Evolutionary conservation across 306 rosid genomes (phyloP).

Genomic region (Quercus alba): DNA sequence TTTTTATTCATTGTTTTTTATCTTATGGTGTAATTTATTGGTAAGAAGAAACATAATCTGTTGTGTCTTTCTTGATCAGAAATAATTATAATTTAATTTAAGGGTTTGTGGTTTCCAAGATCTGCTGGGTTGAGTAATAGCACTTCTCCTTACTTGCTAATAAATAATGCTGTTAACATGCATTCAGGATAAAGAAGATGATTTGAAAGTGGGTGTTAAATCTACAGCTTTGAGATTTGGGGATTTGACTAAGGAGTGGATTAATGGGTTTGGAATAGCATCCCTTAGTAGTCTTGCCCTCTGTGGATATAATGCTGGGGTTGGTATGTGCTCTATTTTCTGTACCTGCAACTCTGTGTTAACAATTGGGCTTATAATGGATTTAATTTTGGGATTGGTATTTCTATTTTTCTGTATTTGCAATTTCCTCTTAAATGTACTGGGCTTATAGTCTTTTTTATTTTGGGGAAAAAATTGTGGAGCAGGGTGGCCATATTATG

Average conservation of each 20-base stretch:
- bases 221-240: conserved; percentile 96
- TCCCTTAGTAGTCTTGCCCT: conserved; percentile 73
- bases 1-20: too few species aligned
- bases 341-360: not conserved
- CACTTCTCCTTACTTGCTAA: not conserved
- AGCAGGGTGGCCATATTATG: conserved; percentile 85
- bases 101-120: not conserved
- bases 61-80: not conserved
- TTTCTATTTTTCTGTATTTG: not conserved
- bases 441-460: conserved; percentile 10
- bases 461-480: conserved; percentile 15
- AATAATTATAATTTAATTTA: not conserved
- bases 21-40: not conserved
- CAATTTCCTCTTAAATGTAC: not conserved
- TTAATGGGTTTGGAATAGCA: conserved; percentile 68
- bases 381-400: not conserved
- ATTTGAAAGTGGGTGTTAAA: conserved; percentile 85
- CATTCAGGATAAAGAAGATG: conserved; percentile 88
- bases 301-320: conserved; percentile 72
- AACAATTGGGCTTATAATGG: conserved; percentile 3
- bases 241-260: conserved; percentile 79
- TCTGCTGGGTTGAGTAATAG: not conserved
- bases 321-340: conserved; percentile 41
- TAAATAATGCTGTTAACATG: conserved; percentile 4
- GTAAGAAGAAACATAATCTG: not conserved